These are phyloP conservation scores for Tripterygium wilfordii DNA, from an alignment of 177 flowering plant genomes.

Conservation along the genomic window DNA sequence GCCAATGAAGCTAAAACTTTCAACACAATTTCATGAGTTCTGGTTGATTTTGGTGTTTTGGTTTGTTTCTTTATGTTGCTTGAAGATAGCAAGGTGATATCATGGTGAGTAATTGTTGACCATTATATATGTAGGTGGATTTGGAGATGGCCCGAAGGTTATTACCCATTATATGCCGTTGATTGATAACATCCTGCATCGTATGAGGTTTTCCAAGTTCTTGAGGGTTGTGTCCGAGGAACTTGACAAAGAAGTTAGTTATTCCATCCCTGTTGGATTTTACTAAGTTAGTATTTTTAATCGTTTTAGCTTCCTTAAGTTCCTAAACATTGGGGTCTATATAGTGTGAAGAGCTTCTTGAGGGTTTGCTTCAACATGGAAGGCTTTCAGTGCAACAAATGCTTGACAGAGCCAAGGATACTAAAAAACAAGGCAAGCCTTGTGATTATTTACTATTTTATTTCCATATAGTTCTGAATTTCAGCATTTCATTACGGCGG, in stretches of 20 bases:
- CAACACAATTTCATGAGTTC: no score
- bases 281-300: not conserved
- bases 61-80: no score
- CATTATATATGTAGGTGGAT: conserved; percentile 22
- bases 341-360: conserved; percentile 47
- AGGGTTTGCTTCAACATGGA: conserved; percentile 78
- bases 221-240: conserved; percentile 42
- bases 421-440: conserved; percentile 16
- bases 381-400: conserved; percentile 74
- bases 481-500: no score
- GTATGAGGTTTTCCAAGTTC: conserved; percentile 78
- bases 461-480: no score
- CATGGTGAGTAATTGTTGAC: no score
- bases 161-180: conserved; percentile 52
- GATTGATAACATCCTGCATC: conserved; percentile 70
- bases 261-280: not conserved
- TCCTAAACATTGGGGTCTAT: conserved; percentile 45
- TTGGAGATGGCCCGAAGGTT: conserved; percentile 24
- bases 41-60: no score
- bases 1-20: no score
- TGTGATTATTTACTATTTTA: not conserved
- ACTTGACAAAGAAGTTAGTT: conserved; percentile 54
- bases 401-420: conserved; percentile 33
- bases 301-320: not conserved
- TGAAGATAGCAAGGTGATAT: no score